Base-by-base conservation (phyloP, 108 stramenopile species). In the Skeletonema potamos region DNA sequence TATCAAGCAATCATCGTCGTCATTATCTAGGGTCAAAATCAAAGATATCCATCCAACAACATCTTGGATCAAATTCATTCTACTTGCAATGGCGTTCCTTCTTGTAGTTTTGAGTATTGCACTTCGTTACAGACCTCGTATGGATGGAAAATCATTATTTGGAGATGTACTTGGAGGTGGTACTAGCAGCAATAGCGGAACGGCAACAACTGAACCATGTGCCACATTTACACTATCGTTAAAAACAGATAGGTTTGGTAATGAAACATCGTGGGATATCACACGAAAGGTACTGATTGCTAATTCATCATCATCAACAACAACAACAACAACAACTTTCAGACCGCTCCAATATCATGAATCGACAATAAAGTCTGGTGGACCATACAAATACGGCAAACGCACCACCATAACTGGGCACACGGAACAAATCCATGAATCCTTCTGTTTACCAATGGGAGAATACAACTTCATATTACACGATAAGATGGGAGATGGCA, bases 381-480 rank as follows among this genome's bases (percentile, higher is more conserved):
- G 48, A 51, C 48, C 48, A 1, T 51, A 51, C 22, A 51, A n/a
- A 4, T 51, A 51, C 22, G 48, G 48, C 48, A 51, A 51, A 22
- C 22, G 22, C 8, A 51, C 48, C 18, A 8, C 48, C 18, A 51
- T 22, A 51, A 7, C 20, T 8, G 48, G 48, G n/a, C 8, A 51
- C 4, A 51, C 48, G 1, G 48, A 51, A 51, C 15, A 51, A 51
- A 51, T 51, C 18, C 2, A 51, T 51, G 48, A 51, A 24, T 51
- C 48, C 9, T 22, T 51, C 3, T 59, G 58, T 34, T 20, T 59
- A 30, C 58, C 58, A 30, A 18, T 33, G 9, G 58, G 58, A 34
- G 1, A 33, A 20, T 59, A 59, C 58, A 34, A 59, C 10, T 59
- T 59, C 22, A 32, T 59, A 30, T 33, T 59, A n/a, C 33, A 59